These are phyloP conservation scores for Umbelopsis ramanniana DNA, from an alignment of 192 early-diverging fungal genomes.

Conservation along the genomic window DNA sequence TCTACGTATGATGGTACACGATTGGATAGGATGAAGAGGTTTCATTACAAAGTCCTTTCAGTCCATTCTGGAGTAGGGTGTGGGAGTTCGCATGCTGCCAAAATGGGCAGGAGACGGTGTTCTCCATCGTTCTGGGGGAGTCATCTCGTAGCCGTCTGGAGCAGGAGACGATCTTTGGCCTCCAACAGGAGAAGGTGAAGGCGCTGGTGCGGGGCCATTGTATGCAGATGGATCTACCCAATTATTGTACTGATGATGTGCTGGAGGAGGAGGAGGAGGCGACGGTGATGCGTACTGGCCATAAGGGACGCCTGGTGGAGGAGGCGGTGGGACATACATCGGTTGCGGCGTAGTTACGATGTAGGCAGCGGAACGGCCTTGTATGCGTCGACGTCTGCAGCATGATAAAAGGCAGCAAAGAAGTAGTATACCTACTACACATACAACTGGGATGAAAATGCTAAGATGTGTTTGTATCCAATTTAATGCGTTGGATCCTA, in stretches of 20 bases:
- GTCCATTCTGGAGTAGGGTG: conserved; percentile 13
- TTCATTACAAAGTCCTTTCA: background rate
- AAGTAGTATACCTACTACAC: conserved; percentile 36
- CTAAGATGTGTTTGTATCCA: conserved; percentile 24
- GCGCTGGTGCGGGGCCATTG: conserved; percentile 6
- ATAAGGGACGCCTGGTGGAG: background rate
- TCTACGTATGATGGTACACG: background rate
- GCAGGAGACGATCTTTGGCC: background rate
- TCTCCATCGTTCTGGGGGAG: background rate
- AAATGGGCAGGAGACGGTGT: background rate
- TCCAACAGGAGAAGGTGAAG: background rate
- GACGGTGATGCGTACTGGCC: background rate
- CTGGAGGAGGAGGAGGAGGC: background rate
- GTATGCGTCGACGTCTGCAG: background rate
- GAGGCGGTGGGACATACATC: background rate
- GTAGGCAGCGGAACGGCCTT: background rate
- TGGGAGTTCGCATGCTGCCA: conserved; percentile 1
- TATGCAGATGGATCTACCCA: conserved; percentile 16
- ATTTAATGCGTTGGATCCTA: conserved; percentile 8
- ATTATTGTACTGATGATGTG: background rate
- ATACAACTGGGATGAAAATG: conserved; percentile 44
- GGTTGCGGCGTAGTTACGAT: background rate
- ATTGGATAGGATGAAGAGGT: background rate
- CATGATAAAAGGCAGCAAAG: conserved; percentile 15
- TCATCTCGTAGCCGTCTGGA: conserved; percentile 7